Percentiles rank a stretch among this genome's conserved stretches.
Conservation (phyloP, 2,329 filamentous ascomycete genomes). For the Colletotrichum theobromicola region DNA sequence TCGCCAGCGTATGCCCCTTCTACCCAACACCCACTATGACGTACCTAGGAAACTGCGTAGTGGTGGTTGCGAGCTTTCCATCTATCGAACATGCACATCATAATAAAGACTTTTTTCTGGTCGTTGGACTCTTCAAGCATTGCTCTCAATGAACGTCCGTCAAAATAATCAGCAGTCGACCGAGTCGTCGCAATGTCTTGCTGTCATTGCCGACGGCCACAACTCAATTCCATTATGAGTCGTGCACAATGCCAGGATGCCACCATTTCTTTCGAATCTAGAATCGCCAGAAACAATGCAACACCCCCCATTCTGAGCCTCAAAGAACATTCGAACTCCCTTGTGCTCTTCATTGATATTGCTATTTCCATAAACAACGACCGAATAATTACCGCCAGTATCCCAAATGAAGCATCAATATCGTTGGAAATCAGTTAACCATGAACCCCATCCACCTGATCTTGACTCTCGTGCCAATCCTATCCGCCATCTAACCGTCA, state of each 20-base stretch:
- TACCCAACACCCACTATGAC: not conserved
- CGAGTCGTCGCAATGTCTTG: not conserved
- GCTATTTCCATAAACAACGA: fast-evolving
- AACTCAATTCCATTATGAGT: fast-evolving
- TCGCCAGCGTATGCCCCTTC: not conserved
- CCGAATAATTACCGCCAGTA: not conserved
- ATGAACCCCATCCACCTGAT: not conserved
- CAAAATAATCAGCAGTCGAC: fast-evolving
- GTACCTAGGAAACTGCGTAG: fast-evolving
- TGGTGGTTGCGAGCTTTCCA: not conserved
- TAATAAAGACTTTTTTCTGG: not conserved
- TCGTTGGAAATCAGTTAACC: not conserved
- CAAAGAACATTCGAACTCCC: not conserved
- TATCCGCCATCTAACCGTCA: not conserved
- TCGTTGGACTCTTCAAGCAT: not conserved
- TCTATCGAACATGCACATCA: not conserved
- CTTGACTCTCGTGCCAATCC: not conserved
- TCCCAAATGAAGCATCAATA: not conserved
- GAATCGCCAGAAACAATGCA: not conserved
- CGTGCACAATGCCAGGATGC: fast-evolving
- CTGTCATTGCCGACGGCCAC: not conserved
- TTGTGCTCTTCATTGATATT: not conserved
- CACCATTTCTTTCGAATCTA: not conserved
- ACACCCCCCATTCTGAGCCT: fast-evolving
- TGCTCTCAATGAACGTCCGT: not conserved